Conservation (phyloP, 805 yeast genomes). For the Wickerhamomyces alni region DNA sequence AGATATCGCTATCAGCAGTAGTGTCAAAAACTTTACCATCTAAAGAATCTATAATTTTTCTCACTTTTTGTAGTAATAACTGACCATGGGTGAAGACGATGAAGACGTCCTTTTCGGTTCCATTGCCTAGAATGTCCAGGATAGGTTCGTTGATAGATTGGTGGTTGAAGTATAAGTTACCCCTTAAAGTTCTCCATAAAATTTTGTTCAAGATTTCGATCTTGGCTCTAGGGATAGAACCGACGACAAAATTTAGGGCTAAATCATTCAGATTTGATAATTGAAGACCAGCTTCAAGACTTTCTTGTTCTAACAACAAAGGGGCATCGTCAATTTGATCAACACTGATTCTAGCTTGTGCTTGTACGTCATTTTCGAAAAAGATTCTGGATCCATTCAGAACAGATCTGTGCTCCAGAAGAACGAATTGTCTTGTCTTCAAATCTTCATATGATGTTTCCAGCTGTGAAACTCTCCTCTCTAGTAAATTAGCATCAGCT, state of each 20-base stretch:
- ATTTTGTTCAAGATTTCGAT: constrained; percentile 71
- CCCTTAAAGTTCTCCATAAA: constrained; percentile 89
- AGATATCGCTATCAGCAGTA: constrained; percentile 30
- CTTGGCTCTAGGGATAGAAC: constrained; percentile 72
- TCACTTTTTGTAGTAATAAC: constrained; percentile 62
- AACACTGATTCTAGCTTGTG: constrained; percentile 27
- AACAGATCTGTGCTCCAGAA: constrained; percentile 69
- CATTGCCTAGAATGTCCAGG: constrained; percentile 52
- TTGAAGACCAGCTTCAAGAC: constrained; percentile 31
- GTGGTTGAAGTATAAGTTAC: constrained; percentile 77
- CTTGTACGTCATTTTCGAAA: constrained; percentile 32
- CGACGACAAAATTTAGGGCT: constrained; percentile 40
- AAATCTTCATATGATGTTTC: constrained; percentile 63
- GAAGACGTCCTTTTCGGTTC: constrained; percentile 72
- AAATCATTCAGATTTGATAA: constrained; percentile 20
- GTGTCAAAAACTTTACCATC: constrained; percentile 74
- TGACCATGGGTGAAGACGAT: constrained; percentile 91
- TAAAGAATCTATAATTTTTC: constrained; percentile 81
- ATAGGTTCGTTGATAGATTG: constrained; percentile 66
- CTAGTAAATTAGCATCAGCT: constrained; percentile 58
- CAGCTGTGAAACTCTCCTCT: constrained; percentile 68
- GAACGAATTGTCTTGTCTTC: constrained; percentile 52
- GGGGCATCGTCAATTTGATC: constrained; percentile 34
- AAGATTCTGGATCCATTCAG: constrained; percentile 42
- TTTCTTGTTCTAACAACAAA: constrained; percentile 27